phyloP scores from a whole-genome alignment of 257 asterid genomes.

The Lycium ferocissimum region DNA sequence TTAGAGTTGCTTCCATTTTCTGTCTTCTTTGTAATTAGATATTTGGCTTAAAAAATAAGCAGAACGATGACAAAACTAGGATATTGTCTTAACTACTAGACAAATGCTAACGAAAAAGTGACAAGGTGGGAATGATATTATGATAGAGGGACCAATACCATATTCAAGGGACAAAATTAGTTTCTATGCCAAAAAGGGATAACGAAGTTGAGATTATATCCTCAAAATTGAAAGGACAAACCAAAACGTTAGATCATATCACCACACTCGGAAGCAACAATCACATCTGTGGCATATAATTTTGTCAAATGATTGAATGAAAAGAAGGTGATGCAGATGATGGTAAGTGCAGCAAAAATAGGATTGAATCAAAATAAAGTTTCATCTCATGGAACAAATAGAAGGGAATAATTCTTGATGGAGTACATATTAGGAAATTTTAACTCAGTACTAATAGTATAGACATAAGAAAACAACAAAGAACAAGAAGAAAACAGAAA shows the following conservation, averaged over 20 bases:
- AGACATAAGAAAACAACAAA: conserved; percentile 15
- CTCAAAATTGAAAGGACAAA: conserved; percentile 13
- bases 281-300: not conserved
- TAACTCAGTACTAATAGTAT: not conserved
- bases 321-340: not conserved
- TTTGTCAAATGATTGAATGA: conserved; percentile 19
- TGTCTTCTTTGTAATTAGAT: not conserved
- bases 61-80: not conserved
- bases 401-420: conserved; percentile 12
- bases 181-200: not conserved
- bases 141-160: not conserved
- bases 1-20: not conserved
- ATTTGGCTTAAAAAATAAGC: conserved; percentile 10
- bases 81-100: not conserved
- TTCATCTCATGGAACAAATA: conserved; percentile 10
- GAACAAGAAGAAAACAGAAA: conserved; percentile 11
- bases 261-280: conserved; percentile 16
- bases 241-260: not conserved
- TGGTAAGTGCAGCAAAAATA: not conserved
- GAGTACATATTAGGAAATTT: not conserved
- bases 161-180: not conserved
- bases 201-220: conserved; percentile 8
- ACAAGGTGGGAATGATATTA: not conserved
- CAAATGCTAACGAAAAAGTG: conserved; percentile 5
- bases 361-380: not conserved